These are phyloP conservation scores for Amaranthus tricolor DNA, from an alignment of 179 eudicot species.

Conservation along the genomic window DNA sequence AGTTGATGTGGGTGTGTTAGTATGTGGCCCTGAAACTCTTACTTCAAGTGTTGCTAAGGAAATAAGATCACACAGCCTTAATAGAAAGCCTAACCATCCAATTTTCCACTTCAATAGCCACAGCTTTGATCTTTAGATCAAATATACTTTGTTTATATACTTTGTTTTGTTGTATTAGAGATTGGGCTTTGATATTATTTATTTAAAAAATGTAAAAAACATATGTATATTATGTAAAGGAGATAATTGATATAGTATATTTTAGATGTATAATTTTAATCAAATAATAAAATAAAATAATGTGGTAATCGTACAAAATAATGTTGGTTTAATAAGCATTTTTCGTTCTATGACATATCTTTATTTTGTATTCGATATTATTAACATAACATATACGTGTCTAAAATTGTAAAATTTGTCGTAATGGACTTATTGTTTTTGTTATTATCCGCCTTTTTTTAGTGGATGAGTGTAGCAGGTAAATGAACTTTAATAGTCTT, in stretches of 20 bases:
- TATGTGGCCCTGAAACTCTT: conserved; percentile 79
- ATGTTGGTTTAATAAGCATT: no score
- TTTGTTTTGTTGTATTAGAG: neutral
- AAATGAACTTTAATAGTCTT: no score
- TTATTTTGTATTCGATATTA: no score
- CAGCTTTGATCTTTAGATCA: conserved; percentile 67
- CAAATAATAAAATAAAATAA: no score
- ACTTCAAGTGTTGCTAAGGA: conserved; percentile 69
- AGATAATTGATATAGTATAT: neutral
- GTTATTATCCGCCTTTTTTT: no score
- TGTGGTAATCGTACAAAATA: no score
- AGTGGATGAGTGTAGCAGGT: no score
- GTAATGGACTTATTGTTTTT: no score
- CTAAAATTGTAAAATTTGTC: no score
- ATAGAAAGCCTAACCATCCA: conserved; percentile 44
- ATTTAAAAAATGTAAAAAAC: no score
- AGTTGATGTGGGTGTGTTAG: conserved; percentile 80
- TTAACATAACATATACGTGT: no score
- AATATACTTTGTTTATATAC: neutral
- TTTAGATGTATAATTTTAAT: neutral
- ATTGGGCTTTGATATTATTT: neutral
- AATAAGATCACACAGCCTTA: conserved; percentile 68
- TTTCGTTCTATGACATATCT: no score
- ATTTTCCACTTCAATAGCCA: conserved; percentile 89
- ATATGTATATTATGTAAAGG: neutral